Conservation (phyloP, 2,329 filamentous ascomycete species). For the Claviceps sp. region DNA sequence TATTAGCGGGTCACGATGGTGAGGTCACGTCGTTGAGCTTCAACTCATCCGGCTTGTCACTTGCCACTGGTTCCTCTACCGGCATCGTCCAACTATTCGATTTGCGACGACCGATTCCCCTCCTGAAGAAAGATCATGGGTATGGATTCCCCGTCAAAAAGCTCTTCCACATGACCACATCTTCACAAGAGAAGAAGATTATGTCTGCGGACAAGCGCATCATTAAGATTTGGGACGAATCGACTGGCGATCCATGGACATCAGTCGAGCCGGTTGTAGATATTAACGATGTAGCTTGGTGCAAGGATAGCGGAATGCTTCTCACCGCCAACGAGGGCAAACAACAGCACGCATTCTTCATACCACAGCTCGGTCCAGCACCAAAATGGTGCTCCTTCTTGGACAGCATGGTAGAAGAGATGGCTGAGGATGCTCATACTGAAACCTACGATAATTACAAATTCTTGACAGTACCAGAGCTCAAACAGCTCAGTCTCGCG, state of each 20-base stretch:
- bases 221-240: conserved; percentile 91
- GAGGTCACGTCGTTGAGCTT: conserved; percentile 85
- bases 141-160: conserved; percentile 89
- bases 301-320: conserved; percentile 85
- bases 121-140: conserved; percentile 88
- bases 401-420: conserved; percentile 96
- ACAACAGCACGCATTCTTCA: conserved; percentile 89
- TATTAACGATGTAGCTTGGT: conserved; percentile 88
- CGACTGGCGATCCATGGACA: conserved; percentile 79
- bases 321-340: conserved; percentile 93
- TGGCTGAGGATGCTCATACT: conserved; percentile 70
- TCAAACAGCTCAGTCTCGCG: conserved; percentile 72
- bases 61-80: conserved; percentile 77
- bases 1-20: conserved; percentile 54
- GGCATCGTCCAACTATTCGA: conserved; percentile 88
- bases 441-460: conserved; percentile 99
- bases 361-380: conserved; percentile 83
- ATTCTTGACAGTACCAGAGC: conserved; percentile 80
- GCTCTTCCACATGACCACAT: conserved; percentile 57
- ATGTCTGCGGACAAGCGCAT: conserved; percentile 88
- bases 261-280: conserved; percentile 91
- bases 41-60: conserved; percentile 65
- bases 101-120: conserved; percentile 70
- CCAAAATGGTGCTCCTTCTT: conserved; percentile 95
- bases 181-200: conserved; percentile 71